A percentile compares a stretch with the other conserved stretches of the same genome.
Conservation (phyloP, 306 rosid genomes). For the Vicia sativa region DNA sequence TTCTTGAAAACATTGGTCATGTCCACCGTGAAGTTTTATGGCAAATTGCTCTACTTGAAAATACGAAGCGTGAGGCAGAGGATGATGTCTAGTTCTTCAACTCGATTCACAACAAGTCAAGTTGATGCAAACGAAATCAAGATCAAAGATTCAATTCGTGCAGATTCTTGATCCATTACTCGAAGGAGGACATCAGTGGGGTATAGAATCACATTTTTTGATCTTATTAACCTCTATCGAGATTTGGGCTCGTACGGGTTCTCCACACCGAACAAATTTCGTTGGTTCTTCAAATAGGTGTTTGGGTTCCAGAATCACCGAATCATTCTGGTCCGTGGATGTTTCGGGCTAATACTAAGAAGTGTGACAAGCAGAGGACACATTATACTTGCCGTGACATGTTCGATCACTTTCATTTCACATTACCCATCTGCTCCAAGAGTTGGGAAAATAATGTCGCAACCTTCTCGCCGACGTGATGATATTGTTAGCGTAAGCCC, state of each 20-base stretch:
- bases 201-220: constrained; percentile 93
- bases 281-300: constrained; percentile 57
- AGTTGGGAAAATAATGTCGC: constrained; percentile 87
- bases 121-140: constrained; percentile 61
- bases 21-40: constrained; percentile 87
- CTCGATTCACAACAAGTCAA: constrained; percentile 71
- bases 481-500: constrained; percentile 73
- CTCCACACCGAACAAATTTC: constrained; percentile 64
- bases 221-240: constrained; percentile 81
- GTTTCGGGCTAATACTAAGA: constrained; percentile 52
- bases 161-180: constrained; percentile 89
- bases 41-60: constrained; percentile 92
- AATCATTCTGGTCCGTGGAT: too few species aligned
- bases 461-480: constrained; percentile 95
- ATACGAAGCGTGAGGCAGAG: constrained; percentile 78
- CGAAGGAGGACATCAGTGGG: constrained; percentile 88
- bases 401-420: constrained; percentile 92
- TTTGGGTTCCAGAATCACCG: too few species aligned
- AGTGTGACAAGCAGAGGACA: constrained; percentile 68
- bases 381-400: constrained; percentile 77
- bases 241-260: constrained; percentile 79
- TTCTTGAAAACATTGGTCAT: constrained; percentile 78
- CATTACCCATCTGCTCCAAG: constrained; percentile 91
- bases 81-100: constrained; percentile 64
- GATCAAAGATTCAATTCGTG: constrained; percentile 87